A percentile compares a stretch with the other conserved stretches of the same genome.
phyloP scores from a whole-genome alignment of 2,329 filamentous ascomycete species.

The Lecanicillium sp. region DNA sequence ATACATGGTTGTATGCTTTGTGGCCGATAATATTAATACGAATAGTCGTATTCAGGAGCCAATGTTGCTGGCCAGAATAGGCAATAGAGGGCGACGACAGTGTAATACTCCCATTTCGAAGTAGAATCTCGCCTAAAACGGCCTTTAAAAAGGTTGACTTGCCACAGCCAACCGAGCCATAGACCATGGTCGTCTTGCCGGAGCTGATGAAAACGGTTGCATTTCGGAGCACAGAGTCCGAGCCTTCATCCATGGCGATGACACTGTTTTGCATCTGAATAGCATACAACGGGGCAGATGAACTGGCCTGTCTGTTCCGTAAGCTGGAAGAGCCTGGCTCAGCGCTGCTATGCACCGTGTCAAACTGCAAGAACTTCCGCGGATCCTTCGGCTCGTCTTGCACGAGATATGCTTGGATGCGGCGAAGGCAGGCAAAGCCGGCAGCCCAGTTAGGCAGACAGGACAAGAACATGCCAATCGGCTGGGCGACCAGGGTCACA shows the following conservation, averaged over 20 bases:
- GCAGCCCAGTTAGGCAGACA: background rate
- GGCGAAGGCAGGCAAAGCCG: background rate
- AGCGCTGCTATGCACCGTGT: too few relatives aligned
- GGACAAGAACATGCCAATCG: background rate
- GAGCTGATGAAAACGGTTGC: background rate
- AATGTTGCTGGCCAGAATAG: conserved; percentile 28
- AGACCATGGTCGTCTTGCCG: background rate
- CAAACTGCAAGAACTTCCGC: background rate
- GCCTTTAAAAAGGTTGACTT: conserved; percentile 6
- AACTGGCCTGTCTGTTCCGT: too few relatives aligned
- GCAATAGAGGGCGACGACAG: conserved; percentile 9
- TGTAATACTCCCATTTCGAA: background rate
- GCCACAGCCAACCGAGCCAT: conserved; percentile 4
- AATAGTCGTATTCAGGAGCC: conserved; percentile 37
- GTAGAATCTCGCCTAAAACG: background rate
- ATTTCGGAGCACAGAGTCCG: background rate
- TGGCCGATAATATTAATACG: conserved; percentile 32
- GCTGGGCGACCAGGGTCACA: background rate
- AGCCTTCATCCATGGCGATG: background rate
- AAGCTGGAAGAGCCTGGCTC: too few relatives aligned
- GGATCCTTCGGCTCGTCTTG: background rate
- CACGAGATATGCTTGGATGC: conserved; percentile 1
- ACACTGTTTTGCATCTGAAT: background rate
- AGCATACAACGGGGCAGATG: background rate
- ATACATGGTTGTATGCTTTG: background rate